Percentiles rank a stretch among this genome's conserved stretches.
These are phyloP conservation scores for Viola odorata DNA, from an alignment of 345 rosid genomes.

Conservation along the genomic window DNA sequence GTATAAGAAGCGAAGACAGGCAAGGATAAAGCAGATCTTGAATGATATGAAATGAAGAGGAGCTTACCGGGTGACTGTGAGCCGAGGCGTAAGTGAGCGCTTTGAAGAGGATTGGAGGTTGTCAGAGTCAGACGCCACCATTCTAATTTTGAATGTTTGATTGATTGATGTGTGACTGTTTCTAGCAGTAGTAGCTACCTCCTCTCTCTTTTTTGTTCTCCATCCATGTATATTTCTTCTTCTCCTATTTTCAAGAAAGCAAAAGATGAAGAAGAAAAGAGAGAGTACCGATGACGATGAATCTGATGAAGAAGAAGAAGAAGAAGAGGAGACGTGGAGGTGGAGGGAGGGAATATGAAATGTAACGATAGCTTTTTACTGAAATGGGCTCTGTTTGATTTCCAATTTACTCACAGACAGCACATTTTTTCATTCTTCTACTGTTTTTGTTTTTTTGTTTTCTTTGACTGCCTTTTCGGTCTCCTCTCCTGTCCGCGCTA, in stretches of 20 bases:
- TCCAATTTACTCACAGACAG: no score
- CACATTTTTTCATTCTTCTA: no score
- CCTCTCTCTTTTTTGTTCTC: background rate
- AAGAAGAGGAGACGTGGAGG: no score
- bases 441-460: no score
- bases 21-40: background rate
- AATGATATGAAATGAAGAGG: slow-evolving; percentile 49
- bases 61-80: slow-evolving; percentile 18
- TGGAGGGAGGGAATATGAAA: no score
- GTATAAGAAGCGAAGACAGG: background rate
- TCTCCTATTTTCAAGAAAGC: background rate
- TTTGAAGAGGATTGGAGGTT: slow-evolving; percentile 21
- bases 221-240: no score
- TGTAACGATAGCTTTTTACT: no score
- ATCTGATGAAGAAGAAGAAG: background rate
- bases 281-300: background rate
- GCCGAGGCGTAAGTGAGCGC: slow-evolving; percentile 34
- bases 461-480: no score
- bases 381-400: no score
- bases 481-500: no score
- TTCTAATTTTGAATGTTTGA: background rate
- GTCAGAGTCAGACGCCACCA: slow-evolving; percentile 23
- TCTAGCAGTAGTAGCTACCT: no score
- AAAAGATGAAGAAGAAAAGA: background rate
- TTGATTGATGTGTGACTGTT: no score